These are phyloP conservation scores for Ramaria sp. DNA, from an alignment of 768 basidiomycete species.

Conservation along the genomic window DNA sequence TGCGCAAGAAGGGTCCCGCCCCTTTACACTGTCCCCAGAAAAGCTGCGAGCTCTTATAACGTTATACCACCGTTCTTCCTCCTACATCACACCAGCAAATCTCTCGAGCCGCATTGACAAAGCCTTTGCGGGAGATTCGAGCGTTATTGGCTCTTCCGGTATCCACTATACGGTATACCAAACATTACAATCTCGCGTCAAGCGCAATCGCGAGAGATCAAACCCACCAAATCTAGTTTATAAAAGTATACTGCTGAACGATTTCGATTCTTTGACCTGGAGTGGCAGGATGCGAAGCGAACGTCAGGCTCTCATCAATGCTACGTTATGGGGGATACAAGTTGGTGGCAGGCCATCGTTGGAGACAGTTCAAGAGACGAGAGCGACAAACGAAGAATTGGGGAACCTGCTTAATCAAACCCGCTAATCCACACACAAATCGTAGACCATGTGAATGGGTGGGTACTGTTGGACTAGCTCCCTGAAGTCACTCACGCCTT, in stretches of 20 bases:
- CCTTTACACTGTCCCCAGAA: constrained; percentile 33
- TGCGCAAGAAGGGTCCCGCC: background rate
- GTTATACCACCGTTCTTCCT: constrained; percentile 66
- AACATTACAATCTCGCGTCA: background rate
- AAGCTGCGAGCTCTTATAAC: constrained; percentile 63
- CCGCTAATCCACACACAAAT: too few relatives aligned
- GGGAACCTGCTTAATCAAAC: background rate
- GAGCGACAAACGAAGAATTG: background rate
- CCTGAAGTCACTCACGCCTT: too few relatives aligned
- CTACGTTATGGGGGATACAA: constrained; percentile 6
- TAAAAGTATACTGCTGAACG: too few relatives aligned
- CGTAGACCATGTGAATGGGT: too few relatives aligned
- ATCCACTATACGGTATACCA: background rate
- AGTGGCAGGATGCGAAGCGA: background rate
- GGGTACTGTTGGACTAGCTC: too few relatives aligned
- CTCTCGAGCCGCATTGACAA: constrained; percentile 53
- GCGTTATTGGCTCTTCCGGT: background rate
- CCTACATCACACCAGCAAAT: constrained; percentile 62
- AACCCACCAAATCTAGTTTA: background rate
- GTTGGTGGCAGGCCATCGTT: constrained; percentile 2
- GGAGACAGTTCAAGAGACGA: constrained; percentile 6
- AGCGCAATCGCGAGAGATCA: background rate
- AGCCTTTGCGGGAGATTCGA: constrained; percentile 33
- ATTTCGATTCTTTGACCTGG: background rate
- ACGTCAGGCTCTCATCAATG: background rate